phyloP scores from a whole-genome alignment of 2,329 filamentous ascomycete species.

The Fusarium praegraminearum region DNA sequence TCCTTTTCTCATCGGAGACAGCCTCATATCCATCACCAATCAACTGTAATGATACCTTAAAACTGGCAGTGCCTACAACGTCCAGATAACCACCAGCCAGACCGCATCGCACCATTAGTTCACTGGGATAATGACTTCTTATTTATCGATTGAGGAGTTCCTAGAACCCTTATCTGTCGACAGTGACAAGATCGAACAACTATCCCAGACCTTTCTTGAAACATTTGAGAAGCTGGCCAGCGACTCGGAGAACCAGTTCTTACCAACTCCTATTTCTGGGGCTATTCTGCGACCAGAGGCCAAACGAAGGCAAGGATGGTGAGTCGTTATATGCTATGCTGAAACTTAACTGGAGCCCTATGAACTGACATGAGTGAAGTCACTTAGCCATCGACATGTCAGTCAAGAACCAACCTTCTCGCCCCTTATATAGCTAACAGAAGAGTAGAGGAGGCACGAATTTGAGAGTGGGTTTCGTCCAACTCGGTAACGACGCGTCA shows the following conservation, averaged over 20 bases:
- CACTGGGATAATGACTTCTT: slow-evolving; percentile 28
- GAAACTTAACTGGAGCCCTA: neutral
- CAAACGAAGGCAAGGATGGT: slow-evolving; percentile 61
- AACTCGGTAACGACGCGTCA: slow-evolving; percentile 60
- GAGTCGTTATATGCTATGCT: slow-evolving; percentile 49
- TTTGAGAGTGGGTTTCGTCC: slow-evolving; percentile 75
- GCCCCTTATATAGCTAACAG: slow-evolving; percentile 25
- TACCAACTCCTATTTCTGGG: slow-evolving; percentile 72
- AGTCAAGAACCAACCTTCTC: slow-evolving; percentile 47
- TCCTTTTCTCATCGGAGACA: neutral
- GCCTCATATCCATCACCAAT: slow-evolving; percentile 3
- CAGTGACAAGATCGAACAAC: slow-evolving; percentile 56
- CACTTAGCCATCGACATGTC: slow-evolving; percentile 75
- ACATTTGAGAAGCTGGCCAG: slow-evolving; percentile 65
- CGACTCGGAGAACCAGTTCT: slow-evolving; percentile 66
- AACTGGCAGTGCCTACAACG: neutral
- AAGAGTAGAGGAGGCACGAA: slow-evolving; percentile 76
- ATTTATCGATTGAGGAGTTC: slow-evolving; percentile 57
- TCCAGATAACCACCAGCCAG: neutral
- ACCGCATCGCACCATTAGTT: neutral
- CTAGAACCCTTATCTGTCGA: slow-evolving; percentile 65
- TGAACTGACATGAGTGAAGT: slow-evolving; percentile 53
- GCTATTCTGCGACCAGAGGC: slow-evolving; percentile 65
- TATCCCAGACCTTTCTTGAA: slow-evolving; percentile 61
- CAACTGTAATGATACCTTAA: slow-evolving; percentile 30